Evolutionary conservation across 2,329 filamentous ascomycete species (phyloP).

Genomic region (Alternaria conjuncta): DNA sequence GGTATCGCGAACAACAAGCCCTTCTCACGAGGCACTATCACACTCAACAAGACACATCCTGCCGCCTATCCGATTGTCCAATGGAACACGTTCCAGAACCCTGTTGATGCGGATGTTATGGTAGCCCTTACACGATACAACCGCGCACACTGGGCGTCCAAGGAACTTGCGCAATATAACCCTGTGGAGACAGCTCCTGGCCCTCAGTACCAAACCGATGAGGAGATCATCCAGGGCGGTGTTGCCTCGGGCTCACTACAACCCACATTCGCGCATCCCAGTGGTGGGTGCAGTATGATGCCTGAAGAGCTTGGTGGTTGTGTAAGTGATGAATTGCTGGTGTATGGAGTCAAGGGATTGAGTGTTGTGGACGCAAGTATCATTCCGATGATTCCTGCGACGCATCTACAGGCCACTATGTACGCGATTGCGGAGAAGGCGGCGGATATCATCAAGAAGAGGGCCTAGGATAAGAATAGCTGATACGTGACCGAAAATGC

Average conservation of each 20-base stretch:
- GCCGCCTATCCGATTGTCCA: constrained; percentile 31
- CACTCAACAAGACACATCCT: constrained; percentile 40
- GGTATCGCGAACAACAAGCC: constrained; percentile 15
- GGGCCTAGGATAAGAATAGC: neutral
- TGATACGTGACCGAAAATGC: neutral
- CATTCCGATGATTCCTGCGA: constrained; percentile 22
- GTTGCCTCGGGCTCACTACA: constrained; percentile 3
- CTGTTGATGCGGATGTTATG: constrained; percentile 43
- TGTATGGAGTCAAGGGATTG: constrained; percentile 27
- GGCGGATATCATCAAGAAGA: constrained; percentile 2
- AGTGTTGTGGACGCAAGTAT: constrained; percentile 36
- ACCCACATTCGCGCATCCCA: constrained; percentile 24
- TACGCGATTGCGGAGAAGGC: constrained; percentile 7
- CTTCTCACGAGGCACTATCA: constrained; percentile 38
- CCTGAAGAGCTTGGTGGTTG: constrained; percentile 23
- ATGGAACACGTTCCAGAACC: constrained; percentile 42
- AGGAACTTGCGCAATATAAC: constrained; percentile 28
- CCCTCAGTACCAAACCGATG: constrained; percentile 15
- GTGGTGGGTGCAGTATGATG: constrained; percentile 28
- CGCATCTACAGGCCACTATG: constrained; percentile 29
- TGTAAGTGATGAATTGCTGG: constrained; percentile 19
- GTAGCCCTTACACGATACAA: constrained; percentile 40
- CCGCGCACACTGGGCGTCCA: constrained; percentile 36
- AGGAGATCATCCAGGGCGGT: constrained; percentile 14
- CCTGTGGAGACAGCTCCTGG: constrained; percentile 40